Evolutionary conservation across 148 eudicot genomes (phyloP), one percentile per base, ranked within the genome.

Genomic region (Spergularia bocconei): DNA sequence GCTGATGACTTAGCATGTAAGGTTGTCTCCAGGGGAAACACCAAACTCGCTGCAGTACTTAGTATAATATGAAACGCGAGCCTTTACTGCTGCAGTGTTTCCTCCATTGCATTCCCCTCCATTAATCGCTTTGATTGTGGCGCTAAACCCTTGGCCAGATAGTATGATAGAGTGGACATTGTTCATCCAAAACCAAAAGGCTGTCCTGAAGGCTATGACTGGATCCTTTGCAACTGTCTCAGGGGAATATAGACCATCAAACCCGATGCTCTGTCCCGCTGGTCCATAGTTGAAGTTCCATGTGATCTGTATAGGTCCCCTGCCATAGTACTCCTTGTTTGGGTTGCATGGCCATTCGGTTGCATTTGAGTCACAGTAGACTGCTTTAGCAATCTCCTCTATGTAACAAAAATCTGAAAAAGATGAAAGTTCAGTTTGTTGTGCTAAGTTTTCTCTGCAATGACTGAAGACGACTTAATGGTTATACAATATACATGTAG

Each of bases 201-300:
- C 87, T 4, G 87, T 73, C 67, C 63, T 77, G 81, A 85, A 85
- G 13, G 86, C 50, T 19, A 80, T 48, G 13, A 69, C 73, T 0
- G 82, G 63, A 23, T 85, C 72, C 13, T 60, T 73, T 0, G 86
- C 78, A 25, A 85, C 86, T 0, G 80, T 78, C n/a, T 82, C 84
- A 0, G 88, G 88, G 55, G 77, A 23, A 41, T 82, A 80, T 15
- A 82, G 72, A 7, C 88, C 88, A 33, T 85, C 88, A 13, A 85
- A 85, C 39, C 88, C 88, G 19, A 80, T 80, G 78, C 78, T 66
- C 57, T 60, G 63, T 8, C 86, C 88, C 6, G 86, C 86, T 0
- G 88, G 80, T 7, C 82, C 84, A 58, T 85, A 85, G 76, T 85
- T 85, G 77, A 62, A 83, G 82, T 85, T 85, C 88, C 88, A 85